These are phyloP conservation scores for Penicillium nordicum DNA, from an alignment of 2,329 filamentous ascomycete species.

Conservation along the genomic window DNA sequence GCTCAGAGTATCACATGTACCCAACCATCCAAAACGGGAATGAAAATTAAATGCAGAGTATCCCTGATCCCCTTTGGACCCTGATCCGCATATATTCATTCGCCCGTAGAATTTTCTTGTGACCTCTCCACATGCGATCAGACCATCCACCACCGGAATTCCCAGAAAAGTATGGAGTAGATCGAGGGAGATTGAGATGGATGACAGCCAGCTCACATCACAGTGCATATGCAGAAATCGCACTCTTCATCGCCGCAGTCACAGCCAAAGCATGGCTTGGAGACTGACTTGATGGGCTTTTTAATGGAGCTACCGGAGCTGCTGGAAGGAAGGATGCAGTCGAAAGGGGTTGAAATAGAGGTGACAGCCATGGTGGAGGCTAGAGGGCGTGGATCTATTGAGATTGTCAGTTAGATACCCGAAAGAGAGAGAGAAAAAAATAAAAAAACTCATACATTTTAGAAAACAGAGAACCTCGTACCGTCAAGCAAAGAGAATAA, in stretches of 20 bases:
- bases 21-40: background rate
- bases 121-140: background rate
- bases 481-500: background rate
- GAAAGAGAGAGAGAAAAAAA: background rate
- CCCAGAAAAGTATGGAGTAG: background rate
- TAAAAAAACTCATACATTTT: too few species aligned
- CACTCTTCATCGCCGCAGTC: conserved; percentile 43
- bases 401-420: background rate
- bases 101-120: background rate
- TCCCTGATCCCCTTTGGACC: background rate
- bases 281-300: conserved; percentile 38
- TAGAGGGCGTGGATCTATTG: background rate
- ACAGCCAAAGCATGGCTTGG: conserved; percentile 43
- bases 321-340: conserved; percentile 36
- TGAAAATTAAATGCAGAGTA: too few species aligned
- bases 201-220: conserved; percentile 32
- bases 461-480: background rate
- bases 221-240: conserved; percentile 41
- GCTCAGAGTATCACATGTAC: background rate
- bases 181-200: background rate
- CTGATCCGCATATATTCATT: background rate
- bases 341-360: conserved; percentile 25
- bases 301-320: conserved; percentile 35
- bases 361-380: conserved; percentile 12
- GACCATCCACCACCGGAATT: background rate